These are phyloP conservation scores for Ogataea kodamae DNA, from an alignment of 805 yeast genomes.

Conservation along the genomic window DNA sequence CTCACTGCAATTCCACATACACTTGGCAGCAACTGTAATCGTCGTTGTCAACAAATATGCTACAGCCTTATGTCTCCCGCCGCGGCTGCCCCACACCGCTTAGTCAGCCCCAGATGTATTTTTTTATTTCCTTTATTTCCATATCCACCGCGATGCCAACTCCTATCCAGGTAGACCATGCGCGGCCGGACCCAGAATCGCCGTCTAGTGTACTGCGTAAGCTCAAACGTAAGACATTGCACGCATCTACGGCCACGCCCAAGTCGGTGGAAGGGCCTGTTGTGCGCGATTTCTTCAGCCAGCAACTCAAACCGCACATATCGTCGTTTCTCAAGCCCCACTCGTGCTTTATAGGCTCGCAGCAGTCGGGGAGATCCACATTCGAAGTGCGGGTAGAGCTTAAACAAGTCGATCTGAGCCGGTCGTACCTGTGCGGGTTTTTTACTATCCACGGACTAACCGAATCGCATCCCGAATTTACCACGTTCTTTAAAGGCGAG, in stretches of 20 bases:
- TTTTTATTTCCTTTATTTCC: slow-evolving; percentile 10
- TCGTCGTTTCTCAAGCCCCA: slow-evolving; percentile 57
- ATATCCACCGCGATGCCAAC: no score
- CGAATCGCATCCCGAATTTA: slow-evolving; percentile 55
- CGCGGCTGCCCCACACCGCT: slow-evolving; percentile 1
- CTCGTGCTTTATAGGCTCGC: slow-evolving; percentile 61
- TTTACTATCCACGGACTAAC: slow-evolving; percentile 65
- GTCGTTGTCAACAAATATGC: no score
- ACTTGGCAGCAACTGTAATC: no score
- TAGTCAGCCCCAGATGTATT: slow-evolving; percentile 4
- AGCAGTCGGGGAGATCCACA: slow-evolving; percentile 61
- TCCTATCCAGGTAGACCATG: slow-evolving; percentile 4
- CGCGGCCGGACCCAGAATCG: background rate
- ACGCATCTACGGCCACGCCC: no score
- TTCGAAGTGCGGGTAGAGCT: slow-evolving; percentile 69
- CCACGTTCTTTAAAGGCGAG: slow-evolving; percentile 73
- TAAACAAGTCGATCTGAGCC: slow-evolving; percentile 60
- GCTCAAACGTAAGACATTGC: no score
- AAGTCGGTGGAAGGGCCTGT: slow-evolving; percentile 3
- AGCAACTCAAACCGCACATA: slow-evolving; percentile 10
- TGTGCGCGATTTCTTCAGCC: slow-evolving; percentile 21
- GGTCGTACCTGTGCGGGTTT: slow-evolving; percentile 54
- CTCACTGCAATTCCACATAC: no score
- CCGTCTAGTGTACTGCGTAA: background rate
- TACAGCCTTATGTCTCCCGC: no score